Conservation (phyloP, 2,329 filamentous ascomycete species). For the Fusarium penzigii region DNA sequence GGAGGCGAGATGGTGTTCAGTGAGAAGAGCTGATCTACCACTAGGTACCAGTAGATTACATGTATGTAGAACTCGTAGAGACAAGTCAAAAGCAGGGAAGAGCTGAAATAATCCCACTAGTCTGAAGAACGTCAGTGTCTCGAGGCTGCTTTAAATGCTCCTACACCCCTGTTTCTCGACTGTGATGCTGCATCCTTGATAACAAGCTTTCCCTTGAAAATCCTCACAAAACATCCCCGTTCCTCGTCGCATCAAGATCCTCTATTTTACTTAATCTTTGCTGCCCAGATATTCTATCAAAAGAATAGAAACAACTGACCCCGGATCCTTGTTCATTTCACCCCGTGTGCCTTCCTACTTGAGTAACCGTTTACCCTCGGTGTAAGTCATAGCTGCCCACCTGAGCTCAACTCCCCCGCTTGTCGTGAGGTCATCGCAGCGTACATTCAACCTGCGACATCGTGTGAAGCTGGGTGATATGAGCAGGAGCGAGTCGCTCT, state of each 20-base stretch:
- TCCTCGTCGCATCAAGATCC: not conserved
- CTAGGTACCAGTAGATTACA: too few relatives aligned
- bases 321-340: not conserved
- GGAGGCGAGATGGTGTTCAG: not conserved
- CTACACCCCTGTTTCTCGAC: not conserved
- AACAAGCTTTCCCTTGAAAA: not conserved
- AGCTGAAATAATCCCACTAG: not conserved
- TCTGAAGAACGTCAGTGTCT: too few relatives aligned
- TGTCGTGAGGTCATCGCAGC: not conserved
- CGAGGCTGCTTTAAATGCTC: not conserved
- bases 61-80: not conserved
- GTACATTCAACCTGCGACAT: not conserved
- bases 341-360: not conserved
- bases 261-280: not conserved
- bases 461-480: not conserved
- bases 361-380: not conserved
- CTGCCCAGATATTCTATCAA: not conserved
- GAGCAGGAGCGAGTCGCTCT: not conserved
- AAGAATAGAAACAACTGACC: not conserved
- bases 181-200: not conserved
- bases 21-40: too few relatives aligned
- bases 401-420: not conserved
- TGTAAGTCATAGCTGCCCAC: not conserved
- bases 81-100: constrained; percentile 9
- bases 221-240: not conserved